These are phyloP conservation scores for Malus domestica DNA, from an alignment of 306 rosid genomes.

Conservation along the genomic window ASM211411v1 NC_041793.1:26250501-26251000, in stretches of 20 bases:
- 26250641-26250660: not conserved
- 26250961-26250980: not conserved
- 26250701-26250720: constrained; percentile 9
- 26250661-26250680: not conserved
- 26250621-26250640: not conserved
- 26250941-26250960: constrained; percentile 50
- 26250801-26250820: constrained; percentile 22
- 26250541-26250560: constrained; percentile 59
- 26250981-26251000: not conserved
- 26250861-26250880: constrained; percentile 45
- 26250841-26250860: constrained; percentile 50
- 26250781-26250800: constrained; percentile 38
- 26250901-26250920: constrained; percentile 63
- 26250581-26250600: constrained; percentile 55
- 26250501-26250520: constrained; percentile 57
- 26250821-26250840: constrained; percentile 48
- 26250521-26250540: constrained; percentile 49
- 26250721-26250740: constrained; percentile 52
- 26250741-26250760: constrained; percentile 53
- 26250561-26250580: constrained; percentile 47
- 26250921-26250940: constrained; percentile 65
- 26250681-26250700: not conserved
- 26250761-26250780: constrained; percentile 60
- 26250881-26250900: constrained; percentile 55
- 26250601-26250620: constrained; percentile 30